A percentile compares a stretch with the other conserved stretches of the same genome.
Evolutionary conservation across 352 stramenopile species (phyloP).

Genomic region (Globisporangium iwayamae): DNA sequence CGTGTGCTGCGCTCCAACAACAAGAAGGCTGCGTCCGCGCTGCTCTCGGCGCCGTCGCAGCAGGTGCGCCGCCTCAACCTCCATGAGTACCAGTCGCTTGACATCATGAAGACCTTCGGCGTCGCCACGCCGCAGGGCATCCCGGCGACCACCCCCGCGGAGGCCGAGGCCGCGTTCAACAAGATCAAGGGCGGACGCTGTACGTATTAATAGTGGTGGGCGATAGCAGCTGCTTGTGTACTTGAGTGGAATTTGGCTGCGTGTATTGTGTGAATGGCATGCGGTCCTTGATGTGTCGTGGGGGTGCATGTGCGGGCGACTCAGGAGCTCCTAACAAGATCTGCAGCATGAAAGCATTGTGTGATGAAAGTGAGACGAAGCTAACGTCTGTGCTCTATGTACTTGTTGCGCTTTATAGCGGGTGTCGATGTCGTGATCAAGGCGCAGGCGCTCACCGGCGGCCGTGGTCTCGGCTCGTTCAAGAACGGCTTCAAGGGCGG

Average conservation of each 20-base stretch:
- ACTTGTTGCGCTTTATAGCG: conserved; percentile 20
- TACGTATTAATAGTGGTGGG: conserved; percentile 28
- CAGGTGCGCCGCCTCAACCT: conserved; percentile 90
- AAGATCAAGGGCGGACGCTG: conserved; percentile 69
- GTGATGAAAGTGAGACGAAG: background rate
- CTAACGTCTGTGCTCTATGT: background rate
- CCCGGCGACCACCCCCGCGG: conserved; percentile 70
- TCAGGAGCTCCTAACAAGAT: background rate
- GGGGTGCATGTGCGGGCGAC: background rate
- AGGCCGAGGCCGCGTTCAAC: conserved; percentile 79
- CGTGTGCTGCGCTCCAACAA: conserved; percentile 35
- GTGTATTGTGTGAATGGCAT: background rate
- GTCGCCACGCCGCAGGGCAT: conserved; percentile 72
- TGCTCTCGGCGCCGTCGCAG: conserved; percentile 60
- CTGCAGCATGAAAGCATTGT: background rate
- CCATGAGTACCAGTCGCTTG: conserved; percentile 93
- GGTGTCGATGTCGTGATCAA: conserved; percentile 94
- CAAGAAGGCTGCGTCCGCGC: conserved; percentile 27
- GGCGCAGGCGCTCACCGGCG: conserved; percentile 95
- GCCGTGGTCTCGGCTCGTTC: conserved; percentile 94
- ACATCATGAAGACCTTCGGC: conserved; percentile 91
- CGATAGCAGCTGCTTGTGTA: background rate
- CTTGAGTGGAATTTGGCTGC: background rate
- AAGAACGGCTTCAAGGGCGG: conserved; percentile 97
- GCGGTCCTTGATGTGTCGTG: conserved; percentile 1